Evolutionary conservation across 75 land plant genomes (phyloP), one percentile per base, ranked within the genome.

Genomic region (Cupressus sempervirens): DNA sequence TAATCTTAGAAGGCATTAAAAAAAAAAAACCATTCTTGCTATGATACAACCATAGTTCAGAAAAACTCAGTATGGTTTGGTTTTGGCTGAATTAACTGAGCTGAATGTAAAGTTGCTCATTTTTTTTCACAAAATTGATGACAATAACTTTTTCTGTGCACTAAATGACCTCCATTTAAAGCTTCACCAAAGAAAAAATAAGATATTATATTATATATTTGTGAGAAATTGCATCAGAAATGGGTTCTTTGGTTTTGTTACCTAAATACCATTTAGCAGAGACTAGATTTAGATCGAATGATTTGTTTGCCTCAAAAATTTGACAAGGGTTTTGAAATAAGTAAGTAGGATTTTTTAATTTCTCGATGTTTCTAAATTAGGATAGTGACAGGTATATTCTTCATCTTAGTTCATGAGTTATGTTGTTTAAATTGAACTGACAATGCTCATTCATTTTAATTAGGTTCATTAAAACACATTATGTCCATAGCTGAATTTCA

Each of bases 371-470:
- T 30, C 13, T 3, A 3, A 26, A 38, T 4, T 11, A 77, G n/a
- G 14, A 26, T 26, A 8, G 81, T 77, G 29, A 77, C 81, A 77
- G 81, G 81, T 77, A 16, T 77, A n/a, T 77, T 43, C 29, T 41
- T 8, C 45, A 43, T 77, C 29, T 43, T 20, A 10, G 26, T 43
- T 40, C 26, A 43, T 26, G 29, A 43, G 81, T 43, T 79, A 2
- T 26, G 1, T 70, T 70, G 35, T 70, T 70, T 11, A 32, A n/a
- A 30, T 2, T 9, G 23, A 62, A 62, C 6, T 23, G 7, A 62
- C 7, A 1, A 23, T 23, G 34, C 35, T 10, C 32, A 30, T 70
- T 20, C 30, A 70, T 70, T 30, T 11, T 70, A 30, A 32, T 62
- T 35, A 30, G 32, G 34, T 30, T 70, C 74, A 70, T 11, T 70